Percentiles rank a stretch among this genome's conserved stretches.
These are phyloP conservation scores for Rheum nobile DNA, from an alignment of 148 eudicot genomes.

Conservation along the genomic window DNA sequence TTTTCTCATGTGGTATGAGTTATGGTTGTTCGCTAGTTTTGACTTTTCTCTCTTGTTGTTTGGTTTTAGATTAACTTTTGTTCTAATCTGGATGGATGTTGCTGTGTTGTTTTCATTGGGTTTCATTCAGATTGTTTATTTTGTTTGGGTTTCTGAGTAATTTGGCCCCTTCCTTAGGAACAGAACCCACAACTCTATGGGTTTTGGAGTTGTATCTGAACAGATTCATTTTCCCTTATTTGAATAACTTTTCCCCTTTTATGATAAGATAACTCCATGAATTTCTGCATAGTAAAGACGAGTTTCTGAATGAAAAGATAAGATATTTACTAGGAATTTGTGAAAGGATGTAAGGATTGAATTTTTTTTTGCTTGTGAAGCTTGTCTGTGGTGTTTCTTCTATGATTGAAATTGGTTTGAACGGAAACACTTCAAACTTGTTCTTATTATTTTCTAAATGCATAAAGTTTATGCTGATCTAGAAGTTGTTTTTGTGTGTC, in stretches of 20 bases:
- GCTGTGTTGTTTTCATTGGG: not conserved
- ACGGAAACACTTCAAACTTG: not conserved
- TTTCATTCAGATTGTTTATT: not conserved
- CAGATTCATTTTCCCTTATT: not conserved
- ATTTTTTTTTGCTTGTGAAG: constrained; percentile 2
- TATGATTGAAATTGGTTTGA: not conserved
- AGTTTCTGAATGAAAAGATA: not conserved
- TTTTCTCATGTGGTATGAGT: not conserved
- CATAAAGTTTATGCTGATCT: not conserved
- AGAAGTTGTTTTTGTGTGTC: not conserved
- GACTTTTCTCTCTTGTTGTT: not conserved
- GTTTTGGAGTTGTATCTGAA: not conserved
- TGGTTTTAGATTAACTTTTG: not conserved
- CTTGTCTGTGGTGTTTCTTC: not conserved
- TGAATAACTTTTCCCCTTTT: not conserved
- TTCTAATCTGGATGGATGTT: not conserved
- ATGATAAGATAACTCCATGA: not conserved
- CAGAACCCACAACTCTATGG: not conserved
- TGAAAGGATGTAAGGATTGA: not conserved
- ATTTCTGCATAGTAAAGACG: not conserved
- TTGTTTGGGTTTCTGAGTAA: constrained; percentile 4
- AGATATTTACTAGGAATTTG: not conserved
- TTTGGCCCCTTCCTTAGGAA: not conserved
- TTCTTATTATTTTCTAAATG: not conserved
- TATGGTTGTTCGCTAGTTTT: not conserved